Base-by-base conservation (phyloP, 192 early-diverging fungal species). In the Diversispora epigaea region DNA sequence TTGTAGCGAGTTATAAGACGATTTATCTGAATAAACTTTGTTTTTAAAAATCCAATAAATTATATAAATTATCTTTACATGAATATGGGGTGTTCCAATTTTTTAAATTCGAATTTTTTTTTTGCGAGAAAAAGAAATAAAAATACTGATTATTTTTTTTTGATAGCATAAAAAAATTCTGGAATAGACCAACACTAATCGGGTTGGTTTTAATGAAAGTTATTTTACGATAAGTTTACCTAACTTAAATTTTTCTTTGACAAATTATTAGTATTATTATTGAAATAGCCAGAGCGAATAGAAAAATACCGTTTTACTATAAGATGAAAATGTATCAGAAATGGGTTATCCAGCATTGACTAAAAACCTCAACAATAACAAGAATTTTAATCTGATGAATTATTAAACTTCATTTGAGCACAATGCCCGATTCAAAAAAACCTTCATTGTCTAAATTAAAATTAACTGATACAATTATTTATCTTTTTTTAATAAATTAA, bases 391-490 rank as follows among this genome's bases (percentile, higher is more conserved):
- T 22, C 61, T 14, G 61, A 39, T 63, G 61, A 63, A 22, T 63
- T 63, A 54, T 84, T 69, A 87, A 87, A 32, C 75, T 87, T 1
- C 83, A 82, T 62, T 77, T 87, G 12, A 82, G 81, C 49, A 81
- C 86, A 40, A 78, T 81, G n/a, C 78, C 80, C 22, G 72, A 85
- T 19, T 66, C 78, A n/a, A 78, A 85, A 21, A 61, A 77, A 32
- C 77, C 79, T 14, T 60, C 77, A 0, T 57, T 87, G 4, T 81
- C 83, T 43, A 84, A 77, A 43, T 80, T 32, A 32, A 32, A 32
- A 32, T 32, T 32, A 32, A 32, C 25, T 32, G 25, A 32, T 32
- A 32, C 2, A 32, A 32, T 32, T 32, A 32, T 32, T 32, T 32
- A 32, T 32, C 25, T 32, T 32, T 0, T 32, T 32, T 32, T 32